Evolutionary conservation across 225 moss, liverwort and hornwort genomes (phyloP).

Genomic region (Pseudisothecium myosuroides): DNA sequence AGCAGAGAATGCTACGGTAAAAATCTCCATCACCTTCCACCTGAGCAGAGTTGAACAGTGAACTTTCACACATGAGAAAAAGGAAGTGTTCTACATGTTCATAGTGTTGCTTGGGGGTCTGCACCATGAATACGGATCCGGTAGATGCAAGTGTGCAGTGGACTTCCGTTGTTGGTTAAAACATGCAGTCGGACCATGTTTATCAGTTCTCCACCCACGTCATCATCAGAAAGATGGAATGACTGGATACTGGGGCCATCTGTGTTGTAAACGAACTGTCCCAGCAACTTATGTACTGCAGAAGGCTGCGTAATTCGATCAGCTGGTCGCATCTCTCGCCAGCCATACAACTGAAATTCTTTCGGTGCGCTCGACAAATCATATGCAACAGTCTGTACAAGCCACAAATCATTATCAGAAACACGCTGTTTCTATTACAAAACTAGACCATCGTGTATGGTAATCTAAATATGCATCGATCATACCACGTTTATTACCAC

Average conservation of each 20-base stretch:
- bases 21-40: background rate
- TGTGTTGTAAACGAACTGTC: conserved; percentile 61
- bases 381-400: conserved; percentile 55
- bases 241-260: conserved; percentile 68
- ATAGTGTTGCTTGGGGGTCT: conserved; percentile 32
- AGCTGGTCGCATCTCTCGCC: conserved; percentile 67
- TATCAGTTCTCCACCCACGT: conserved; percentile 39
- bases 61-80: background rate
- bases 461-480: background rate
- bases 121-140: conserved; percentile 77
- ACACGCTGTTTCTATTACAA: background rate
- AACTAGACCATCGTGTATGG: background rate
- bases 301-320: conserved; percentile 40
- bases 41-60: background rate
- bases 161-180: conserved; percentile 74
- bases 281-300: conserved; percentile 39
- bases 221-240: conserved; percentile 54
- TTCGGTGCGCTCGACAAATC: conserved; percentile 87
- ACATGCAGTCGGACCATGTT: conserved; percentile 77
- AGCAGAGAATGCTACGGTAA: background rate
- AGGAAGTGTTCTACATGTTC: background rate
- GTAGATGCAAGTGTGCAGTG: conserved; percentile 86
- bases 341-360: conserved; percentile 80
- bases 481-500: background rate
- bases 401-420: background rate